phyloP scores from a whole-genome alignment of 495 filamentous ascomycete species.

The Xylaria intraflava region DNA sequence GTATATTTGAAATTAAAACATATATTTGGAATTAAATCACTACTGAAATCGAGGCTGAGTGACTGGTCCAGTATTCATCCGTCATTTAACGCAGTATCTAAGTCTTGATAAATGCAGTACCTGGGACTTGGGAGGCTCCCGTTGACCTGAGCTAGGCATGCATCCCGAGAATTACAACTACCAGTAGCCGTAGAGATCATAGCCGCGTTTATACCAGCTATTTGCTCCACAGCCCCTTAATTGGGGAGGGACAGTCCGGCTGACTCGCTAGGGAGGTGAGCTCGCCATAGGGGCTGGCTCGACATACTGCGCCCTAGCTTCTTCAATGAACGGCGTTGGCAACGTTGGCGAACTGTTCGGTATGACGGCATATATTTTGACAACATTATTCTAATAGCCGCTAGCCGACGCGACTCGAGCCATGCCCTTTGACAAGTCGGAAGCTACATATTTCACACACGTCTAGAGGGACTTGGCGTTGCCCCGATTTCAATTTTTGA shows the following conservation, averaged over 20 bases:
- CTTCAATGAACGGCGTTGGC: neutral
- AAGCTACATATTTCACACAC: neutral
- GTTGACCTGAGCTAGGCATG: too few species aligned
- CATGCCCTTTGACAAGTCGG: neutral
- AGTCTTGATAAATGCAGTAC: too few species aligned
- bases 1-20: too few species aligned
- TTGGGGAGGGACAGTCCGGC: too few species aligned
- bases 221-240: too few species aligned
- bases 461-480: neutral
- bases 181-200: neutral
- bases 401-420: neutral
- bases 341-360: neutral
- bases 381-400: neutral
- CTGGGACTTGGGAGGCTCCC: too few species aligned
- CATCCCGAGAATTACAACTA: too few species aligned
- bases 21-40: too few species aligned
- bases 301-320: neutral
- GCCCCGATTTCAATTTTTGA: neutral
- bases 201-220: neutral
- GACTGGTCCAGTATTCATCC: too few species aligned
- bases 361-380: slow-evolving; percentile 5
- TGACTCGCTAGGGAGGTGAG: neutral
- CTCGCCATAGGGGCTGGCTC: neutral
- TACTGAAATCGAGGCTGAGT: too few species aligned
- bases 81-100: too few species aligned